Evolutionary conservation across 768 basidiomycete genomes (phyloP), one percentile per base, ranked within the genome.

Genomic region (Leccinum subgranulosum): DNA sequence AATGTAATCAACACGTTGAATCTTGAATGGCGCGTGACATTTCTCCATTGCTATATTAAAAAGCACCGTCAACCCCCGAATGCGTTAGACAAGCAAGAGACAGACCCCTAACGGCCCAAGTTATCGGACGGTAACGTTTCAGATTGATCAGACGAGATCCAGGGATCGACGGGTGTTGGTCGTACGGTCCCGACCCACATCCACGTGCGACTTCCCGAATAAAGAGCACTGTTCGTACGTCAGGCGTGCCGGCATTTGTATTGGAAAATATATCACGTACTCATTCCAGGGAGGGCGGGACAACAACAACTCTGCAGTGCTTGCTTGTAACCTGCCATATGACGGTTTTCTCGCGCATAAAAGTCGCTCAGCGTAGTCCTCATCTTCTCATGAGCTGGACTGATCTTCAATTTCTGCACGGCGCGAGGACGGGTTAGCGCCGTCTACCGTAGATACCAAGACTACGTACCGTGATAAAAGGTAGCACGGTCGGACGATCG

Each of bases 21-120:
- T 73, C 6, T 73, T 70, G 57, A 80, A 82, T 4, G 75, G 75
- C 6, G 76, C 65, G 29, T 80, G 77, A 25, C 76, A 78, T 49
- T 71, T 73, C 56, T 83, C 80, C 74, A 83, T 77, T 3, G 68
- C 81, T 82, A 56, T 29, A 23, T 56, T 29, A 6, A 33, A 5
- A 19, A 19, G 7, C n/a, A 47, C 23, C 15, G 31, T 66, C 23
- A 62, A 11, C 10, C 19, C n/a, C 10, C 5, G 4, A 14, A 29
- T 17, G 19, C 45, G 17, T 9, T 9, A 27, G 25, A 33, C 46
- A 45, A 23, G 21, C 33, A 27, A n/a, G 49, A 51, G 49, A 69
- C 63, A 49, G 55, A 79, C 80, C 72, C 57, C 74, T 69, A 17
- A 79, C 75, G 11, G 75, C 79, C 64, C 76, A 76, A 6, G 70